phyloP scores from a whole-genome alignment of 2,329 filamentous ascomycete species.

The Tympanopsis confertula region DNA sequence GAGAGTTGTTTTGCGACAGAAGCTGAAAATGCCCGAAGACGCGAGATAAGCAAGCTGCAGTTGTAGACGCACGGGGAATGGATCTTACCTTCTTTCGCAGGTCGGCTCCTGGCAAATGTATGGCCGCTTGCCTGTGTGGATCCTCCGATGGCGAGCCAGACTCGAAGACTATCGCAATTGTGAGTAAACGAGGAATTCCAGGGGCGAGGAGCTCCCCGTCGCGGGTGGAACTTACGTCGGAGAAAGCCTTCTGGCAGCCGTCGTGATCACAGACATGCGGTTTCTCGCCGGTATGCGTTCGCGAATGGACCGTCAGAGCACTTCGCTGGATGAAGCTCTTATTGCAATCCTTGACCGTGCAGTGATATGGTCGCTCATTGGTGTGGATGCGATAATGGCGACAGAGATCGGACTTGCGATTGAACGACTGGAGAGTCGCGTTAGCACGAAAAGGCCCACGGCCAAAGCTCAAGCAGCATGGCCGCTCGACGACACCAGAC shows the following conservation, averaged over 20 bases:
- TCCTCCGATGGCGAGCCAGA: conserved; percentile 23
- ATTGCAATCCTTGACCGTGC: conserved; percentile 26
- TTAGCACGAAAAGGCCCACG: conserved; percentile 2
- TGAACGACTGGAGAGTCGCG: conserved; percentile 23
- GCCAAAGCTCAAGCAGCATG: conserved; percentile 1
- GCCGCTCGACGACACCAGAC: neutral
- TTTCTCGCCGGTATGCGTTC: conserved; percentile 19
- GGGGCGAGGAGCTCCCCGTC: no score
- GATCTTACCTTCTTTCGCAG: conserved; percentile 23
- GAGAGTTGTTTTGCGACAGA: conserved; percentile 25
- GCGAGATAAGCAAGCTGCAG: conserved; percentile 1
- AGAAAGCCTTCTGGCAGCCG: conserved; percentile 27
- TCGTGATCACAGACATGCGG: conserved; percentile 27
- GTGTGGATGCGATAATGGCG: conserved; percentile 32
- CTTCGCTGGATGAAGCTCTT: conserved; percentile 34
- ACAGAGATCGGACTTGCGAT: conserved; percentile 32
- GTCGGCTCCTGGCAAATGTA: conserved; percentile 24
- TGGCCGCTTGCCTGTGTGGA: conserved; percentile 24
- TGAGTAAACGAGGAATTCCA: no score
- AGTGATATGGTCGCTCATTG: conserved; percentile 32
- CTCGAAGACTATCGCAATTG: conserved; percentile 12
- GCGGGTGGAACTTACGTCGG: conserved; percentile 26
- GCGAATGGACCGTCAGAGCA: conserved; percentile 26
- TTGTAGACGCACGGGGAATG: no score
- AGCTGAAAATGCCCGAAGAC: conserved; percentile 11